Base-by-base conservation (phyloP, 83 land plant species). In the Diphasiastrum complanatum region DNA sequence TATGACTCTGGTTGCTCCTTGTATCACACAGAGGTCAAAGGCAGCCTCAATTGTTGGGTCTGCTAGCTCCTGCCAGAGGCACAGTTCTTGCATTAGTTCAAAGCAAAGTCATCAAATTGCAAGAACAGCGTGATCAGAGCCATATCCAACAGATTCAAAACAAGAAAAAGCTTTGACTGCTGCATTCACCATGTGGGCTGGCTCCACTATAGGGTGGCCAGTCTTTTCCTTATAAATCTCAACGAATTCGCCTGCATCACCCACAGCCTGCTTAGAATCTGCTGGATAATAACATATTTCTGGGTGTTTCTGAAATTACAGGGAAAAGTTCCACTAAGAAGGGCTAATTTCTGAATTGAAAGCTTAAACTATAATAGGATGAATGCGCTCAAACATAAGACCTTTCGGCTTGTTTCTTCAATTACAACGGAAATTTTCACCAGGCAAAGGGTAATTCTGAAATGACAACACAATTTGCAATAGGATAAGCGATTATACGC, bases 21-120 rank as follows among this genome's bases (percentile, higher is more conserved):
- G 70, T 22, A 81, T 70, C 45, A 87, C 89, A 70, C 97, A 87
- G 2, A 40, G 63, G 11, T 61, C 57, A 40, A 87, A 91, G 5
- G 95, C 95, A 53, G 73, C 79, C 31, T 53, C 71, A 11, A 90
- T 90, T 6, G 97, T 74, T 31, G 97, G 97, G 31, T 73, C 75
- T 52, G 97, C 97, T 64, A 90, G 58, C 67, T 86, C 97, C 95
- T 88, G 75, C 34, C 66, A 62, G 6, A n/a, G n/a, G n/a, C n/a
- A n/a, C n/a, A n/a, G n/a, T n/a, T n/a, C n/a, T n/a, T n/a, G n/a
- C n/a, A n/a, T n/a, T n/a, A n/a, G n/a, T n/a, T n/a, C n/a, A n/a
- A n/a, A n/a, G n/a, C n/a, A n/a, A n/a, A n/a, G n/a, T n/a, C n/a
- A n/a, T n/a, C n/a, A n/a, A n/a, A n/a, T n/a, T n/a, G n/a, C n/a